Base-by-base conservation (phyloP, 805 yeast genomes). In the Zygosaccharomyces gambellarensis region DNA sequence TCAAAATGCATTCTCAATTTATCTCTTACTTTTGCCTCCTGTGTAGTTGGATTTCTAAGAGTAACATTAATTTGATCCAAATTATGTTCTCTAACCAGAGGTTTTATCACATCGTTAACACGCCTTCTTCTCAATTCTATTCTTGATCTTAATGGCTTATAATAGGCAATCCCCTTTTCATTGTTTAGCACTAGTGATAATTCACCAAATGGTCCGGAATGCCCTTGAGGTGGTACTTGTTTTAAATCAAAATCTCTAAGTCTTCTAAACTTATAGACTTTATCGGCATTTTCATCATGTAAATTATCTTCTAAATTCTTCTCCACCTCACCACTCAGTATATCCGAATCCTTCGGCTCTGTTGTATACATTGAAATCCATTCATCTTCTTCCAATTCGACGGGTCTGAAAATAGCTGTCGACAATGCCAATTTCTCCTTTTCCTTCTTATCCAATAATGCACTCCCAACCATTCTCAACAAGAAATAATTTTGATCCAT, bases 71-170 rank as follows among this genome's bases (percentile, higher is more conserved):
- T 71, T 52, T 75, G 76, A 63, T 80, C 87, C 52, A 73, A 69
- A 11, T 84, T 76, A 55, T 79, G 71, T 47, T 81, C 83, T 54
- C 76, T 75, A 45, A 83, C 75, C 38, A 67, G 50, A 3, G 68
- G 65, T 47, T 59, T 67, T 12, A 68, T 53, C 19, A 65, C 60
- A 38, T 68, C 71, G 48, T 66, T 83, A 11, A 89, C 80, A 68
- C 97, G 81, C 65, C 95, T 82, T 64, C 92, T 85, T 71, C 87
- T 89, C 63, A 94, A 79, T 56, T 85, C 94, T 39, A 88, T 76
- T 58, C 84, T 82, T 31, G 90, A 89, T 11, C 78, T 72, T 14
- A 92, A 71, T 7, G 97, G 96, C 51, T 85, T 80, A 64, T 85
- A 94, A 58, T 77, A 79, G 3, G 89, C 95, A 7, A 79, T 74